A percentile compares a stretch with the other conserved stretches of the same genome.
These are phyloP conservation scores for Stemphylium beticola DNA, from an alignment of 2,329 filamentous ascomycete species.

Conservation along the genomic window DNA sequence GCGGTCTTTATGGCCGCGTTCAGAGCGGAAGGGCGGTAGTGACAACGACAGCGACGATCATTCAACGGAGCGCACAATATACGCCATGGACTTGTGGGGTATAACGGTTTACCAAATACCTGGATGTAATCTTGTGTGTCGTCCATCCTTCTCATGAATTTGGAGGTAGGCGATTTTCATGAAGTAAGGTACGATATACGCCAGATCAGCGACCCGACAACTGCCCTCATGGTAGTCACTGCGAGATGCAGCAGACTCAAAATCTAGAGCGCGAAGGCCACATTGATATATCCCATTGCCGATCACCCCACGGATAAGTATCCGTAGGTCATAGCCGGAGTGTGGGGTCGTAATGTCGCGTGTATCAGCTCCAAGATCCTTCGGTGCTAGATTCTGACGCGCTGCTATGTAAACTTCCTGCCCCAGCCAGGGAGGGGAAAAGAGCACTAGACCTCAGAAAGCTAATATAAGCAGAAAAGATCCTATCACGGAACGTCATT, in stretches of 20 bases:
- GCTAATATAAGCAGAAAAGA: background rate
- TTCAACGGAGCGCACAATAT: background rate
- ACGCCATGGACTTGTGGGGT: constrained; percentile 24
- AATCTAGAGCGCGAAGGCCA: background rate
- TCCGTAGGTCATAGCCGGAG: background rate
- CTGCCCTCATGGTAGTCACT: background rate
- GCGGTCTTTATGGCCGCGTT: constrained; percentile 1
- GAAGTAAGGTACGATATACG: background rate
- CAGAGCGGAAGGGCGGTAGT: background rate
- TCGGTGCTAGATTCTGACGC: background rate
- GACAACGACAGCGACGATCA: background rate
- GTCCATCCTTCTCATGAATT: background rate
- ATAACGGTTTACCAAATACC: constrained; percentile 13
- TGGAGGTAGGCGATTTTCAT: too few species aligned
- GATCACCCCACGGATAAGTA: constrained; percentile 3
- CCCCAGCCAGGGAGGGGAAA: background rate
- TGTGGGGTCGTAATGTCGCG: background rate
- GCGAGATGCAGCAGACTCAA: background rate
- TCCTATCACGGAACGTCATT: background rate
- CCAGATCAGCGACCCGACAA: background rate
- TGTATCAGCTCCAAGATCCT: background rate
- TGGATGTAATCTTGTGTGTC: constrained; percentile 13
- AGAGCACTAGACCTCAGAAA: background rate
- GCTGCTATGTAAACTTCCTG: background rate
- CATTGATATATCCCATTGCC: background rate